Conservation (phyloP, 1,284 basidiomycete species). For the Ganoderma lucidum region DNA sequence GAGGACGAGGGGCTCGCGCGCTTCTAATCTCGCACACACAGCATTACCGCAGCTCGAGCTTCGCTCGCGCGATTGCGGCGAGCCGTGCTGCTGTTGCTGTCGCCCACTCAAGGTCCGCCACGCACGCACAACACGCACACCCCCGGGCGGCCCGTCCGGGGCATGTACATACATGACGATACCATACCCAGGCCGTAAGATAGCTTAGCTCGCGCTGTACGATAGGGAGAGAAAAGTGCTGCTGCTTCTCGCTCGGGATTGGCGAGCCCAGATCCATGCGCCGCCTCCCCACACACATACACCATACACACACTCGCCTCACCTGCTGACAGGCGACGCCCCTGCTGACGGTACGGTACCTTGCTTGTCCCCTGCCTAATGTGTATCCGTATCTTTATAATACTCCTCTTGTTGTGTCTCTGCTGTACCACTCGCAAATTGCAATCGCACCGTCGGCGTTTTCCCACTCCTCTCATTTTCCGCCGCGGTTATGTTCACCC, state of each 20-base stretch:
- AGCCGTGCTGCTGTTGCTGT: not conserved
- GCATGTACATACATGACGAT: constrained; percentile 19
- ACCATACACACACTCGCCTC: not conserved
- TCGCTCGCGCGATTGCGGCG: not conserved
- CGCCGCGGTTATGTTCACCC: not conserved
- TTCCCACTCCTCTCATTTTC: not conserved
- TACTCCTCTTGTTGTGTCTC: constrained; percentile 11
- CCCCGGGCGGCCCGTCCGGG: constrained; percentile 6
- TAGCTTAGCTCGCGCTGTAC: constrained; percentile 3
- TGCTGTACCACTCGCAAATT: not conserved
- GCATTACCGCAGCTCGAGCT: not conserved
- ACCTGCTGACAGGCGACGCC: not conserved
- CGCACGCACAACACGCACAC: constrained; percentile 6
- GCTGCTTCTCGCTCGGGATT: constrained; percentile 18
- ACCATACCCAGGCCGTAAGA: constrained; percentile 9
- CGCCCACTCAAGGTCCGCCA: not conserved
- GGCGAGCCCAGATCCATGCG: constrained; percentile 9
- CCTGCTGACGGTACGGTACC: constrained; percentile 4
- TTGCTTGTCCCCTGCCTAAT: constrained; percentile 20
- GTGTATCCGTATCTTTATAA: constrained; percentile 27
- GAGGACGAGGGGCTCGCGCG: constrained; percentile 39
- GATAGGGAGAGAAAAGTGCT: constrained; percentile 16
- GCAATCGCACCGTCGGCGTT: constrained; percentile 1
- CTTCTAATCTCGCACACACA: constrained; percentile 23
- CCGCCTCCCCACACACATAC: not conserved